Evolutionary conservation across 2,329 filamentous ascomycete species (phyloP), one percentile per base, ranked within the genome.

Genomic region (Penicillium vulpinum): DNA sequence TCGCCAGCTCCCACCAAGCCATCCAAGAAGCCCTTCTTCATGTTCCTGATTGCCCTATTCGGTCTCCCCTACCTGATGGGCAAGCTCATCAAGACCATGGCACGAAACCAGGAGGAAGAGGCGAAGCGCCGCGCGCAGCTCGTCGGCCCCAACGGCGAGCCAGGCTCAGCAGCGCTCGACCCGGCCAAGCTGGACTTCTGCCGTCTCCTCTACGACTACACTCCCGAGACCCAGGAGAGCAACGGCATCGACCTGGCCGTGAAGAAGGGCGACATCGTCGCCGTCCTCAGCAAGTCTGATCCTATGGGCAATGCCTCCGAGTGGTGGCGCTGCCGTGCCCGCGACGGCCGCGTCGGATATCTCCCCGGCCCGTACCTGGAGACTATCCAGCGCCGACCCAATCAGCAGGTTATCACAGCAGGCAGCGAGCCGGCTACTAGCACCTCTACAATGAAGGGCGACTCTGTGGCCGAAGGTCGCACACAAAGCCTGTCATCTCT

Each of bases 11-110:
- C 85, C 18, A 79, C 90, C 4, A 88, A 86, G 67, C 92, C 93
- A 18, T 96, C 91, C 71, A 91, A 90, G 73, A 99, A 97, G 75
- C 94, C 94, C 0, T 91, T 99, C 68, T 84, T 99, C 71, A 93
- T 99, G 81, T 99, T 99, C 81, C 81, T 97, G 59, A 81, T 95
- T 41, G 93, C 94, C 18, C 92, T 96, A 5, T 96, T 99, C 69
- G 95, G 94, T 51, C 83, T 99, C 15, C 94, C 94, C 6, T 99
- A 96, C 73, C 82, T 99, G 47, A 97, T 99, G 92, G 88, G 90
- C 77, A 99, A 97, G 78, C 85, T 96, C 65, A 97, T 99, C 73
- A 88, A 87, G 70, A 83, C 90, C 1, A 82, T 99, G 38, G 91
- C 92, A 16, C 85, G 88, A 35, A 88, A 87, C 5, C 90, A 94